Evolutionary conservation across 805 yeast genomes (phyloP), one percentile per base, ranked within the genome.

Genomic region (Yarrowia yakushimensis): DNA sequence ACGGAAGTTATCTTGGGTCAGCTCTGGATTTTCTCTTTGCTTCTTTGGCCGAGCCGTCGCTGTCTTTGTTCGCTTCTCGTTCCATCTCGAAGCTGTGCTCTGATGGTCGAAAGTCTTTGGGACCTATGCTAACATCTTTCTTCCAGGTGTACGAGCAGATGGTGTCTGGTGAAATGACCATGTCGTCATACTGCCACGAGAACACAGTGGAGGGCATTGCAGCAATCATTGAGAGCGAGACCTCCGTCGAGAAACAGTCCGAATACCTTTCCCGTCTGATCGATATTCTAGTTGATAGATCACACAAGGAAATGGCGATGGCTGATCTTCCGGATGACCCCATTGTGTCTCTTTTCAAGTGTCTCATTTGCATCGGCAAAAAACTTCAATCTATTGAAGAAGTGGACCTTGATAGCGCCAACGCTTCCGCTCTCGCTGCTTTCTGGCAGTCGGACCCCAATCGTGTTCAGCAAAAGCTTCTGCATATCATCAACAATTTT

Each of bases 361-460:
- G 90, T 69, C 71, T 90, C 0, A 79, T 79, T n/a, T 88, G 86
- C 60, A 75, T 90, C 3, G 94, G 90, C 0, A 86, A 85, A 63
- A 90, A 91, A 0, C 72, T 87, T 69, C 82, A 82, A 55, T 72
- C 81, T 1, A 85, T 89, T 0, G 84, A 79, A 39, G 90, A 85
- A 23, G 74, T 76, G 1, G 80, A 77, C 11, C 79, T 55, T 64
- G 70, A 22, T 23, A 22, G 11, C 36, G 13, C 52, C 3, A 20
- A 30, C 13, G 20, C 52, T 1, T 33, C 12, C 61, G 27, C 42
- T 11, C 42, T 46, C 5, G 27, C 33, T 7, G 25, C 36, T 15
- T 70, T 70, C 52, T 71, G 76, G 68, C 66, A 70, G 10, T 69
- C 71, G 7, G 71, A 74, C 43, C 68, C 69, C 7, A 60, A 54